These are phyloP conservation scores for Salmacisia buchloeana DNA, from an alignment of 1,284 basidiomycete species.

Conservation along the genomic window DNA sequence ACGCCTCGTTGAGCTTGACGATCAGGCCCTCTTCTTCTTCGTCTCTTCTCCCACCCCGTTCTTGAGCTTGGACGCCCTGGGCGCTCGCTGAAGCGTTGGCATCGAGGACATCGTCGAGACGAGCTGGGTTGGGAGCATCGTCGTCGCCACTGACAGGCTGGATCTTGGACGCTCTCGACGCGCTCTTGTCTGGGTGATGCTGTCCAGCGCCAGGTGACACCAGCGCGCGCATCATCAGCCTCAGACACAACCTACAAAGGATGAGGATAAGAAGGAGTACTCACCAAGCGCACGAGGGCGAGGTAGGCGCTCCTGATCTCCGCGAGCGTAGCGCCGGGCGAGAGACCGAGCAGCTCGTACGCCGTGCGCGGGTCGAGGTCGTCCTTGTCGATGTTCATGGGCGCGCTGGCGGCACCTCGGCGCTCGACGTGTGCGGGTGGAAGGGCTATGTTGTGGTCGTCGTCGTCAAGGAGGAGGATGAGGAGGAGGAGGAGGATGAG, in stretches of 20 bases:
- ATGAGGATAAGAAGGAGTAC: not conserved
- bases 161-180: too few relatives aligned
- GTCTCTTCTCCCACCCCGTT: not conserved
- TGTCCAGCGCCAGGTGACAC: too few relatives aligned
- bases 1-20: conserved; percentile 1
- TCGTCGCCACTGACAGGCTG: not conserved
- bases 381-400: not conserved
- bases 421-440: too few relatives aligned
- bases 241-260: too few relatives aligned
- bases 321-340: not conserved
- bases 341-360: not conserved
- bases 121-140: not conserved
- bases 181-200: conserved; percentile 4
- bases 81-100: not conserved
- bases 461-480: not conserved
- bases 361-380: not conserved
- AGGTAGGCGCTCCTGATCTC: not conserved
- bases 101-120: too few relatives aligned
- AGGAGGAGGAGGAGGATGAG: not conserved
- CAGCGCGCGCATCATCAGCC: too few relatives aligned
- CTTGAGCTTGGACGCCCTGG: not conserved
- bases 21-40: not conserved
- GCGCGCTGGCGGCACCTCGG: too few relatives aligned
- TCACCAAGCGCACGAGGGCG: not conserved
- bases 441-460: too few relatives aligned